phyloP scores from a whole-genome alignment of 2,329 filamentous ascomycete genomes.

The Venturia effusa region DNA sequence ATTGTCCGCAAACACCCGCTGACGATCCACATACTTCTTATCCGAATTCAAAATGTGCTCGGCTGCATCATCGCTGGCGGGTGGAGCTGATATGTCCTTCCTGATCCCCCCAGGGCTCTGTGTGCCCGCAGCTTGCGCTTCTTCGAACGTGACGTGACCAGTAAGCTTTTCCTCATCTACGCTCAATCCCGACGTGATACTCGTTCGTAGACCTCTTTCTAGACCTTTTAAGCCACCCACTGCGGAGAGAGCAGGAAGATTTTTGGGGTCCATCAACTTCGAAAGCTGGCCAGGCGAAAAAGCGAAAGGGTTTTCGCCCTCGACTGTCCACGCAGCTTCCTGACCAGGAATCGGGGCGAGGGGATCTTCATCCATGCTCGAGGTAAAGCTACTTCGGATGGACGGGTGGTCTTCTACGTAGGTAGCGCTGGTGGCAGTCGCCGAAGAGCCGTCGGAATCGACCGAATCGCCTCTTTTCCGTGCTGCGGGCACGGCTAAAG shows the following conservation, averaged over 20 bases:
- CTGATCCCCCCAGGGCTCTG: not conserved
- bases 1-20: conserved; percentile 60
- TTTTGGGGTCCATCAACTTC: conserved; percentile 69
- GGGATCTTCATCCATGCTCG: conserved; percentile 22
- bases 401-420: conserved; percentile 6
- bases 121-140: conserved; percentile 30
- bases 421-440: conserved; percentile 8
- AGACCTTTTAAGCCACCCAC: conserved; percentile 62
- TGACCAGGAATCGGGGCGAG: conserved; percentile 36
- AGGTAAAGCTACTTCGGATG: conserved; percentile 1
- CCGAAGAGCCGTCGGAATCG: conserved; percentile 28
- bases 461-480: conserved; percentile 55
- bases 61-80: not conserved
- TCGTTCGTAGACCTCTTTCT: conserved; percentile 60
- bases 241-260: conserved; percentile 60
- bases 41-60: not conserved
- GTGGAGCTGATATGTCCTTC: not conserved
- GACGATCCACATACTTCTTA: conserved; percentile 42
- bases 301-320: conserved; percentile 67
- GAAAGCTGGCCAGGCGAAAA: conserved; percentile 73
- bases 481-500: conserved; percentile 43
- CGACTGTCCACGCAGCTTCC: conserved; percentile 62
- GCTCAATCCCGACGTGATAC: conserved; percentile 55
- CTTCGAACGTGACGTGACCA: conserved; percentile 57
- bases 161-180: conserved; percentile 56